Percentiles rank a stretch among this genome's conserved stretches.
Conservation (phyloP, 2,329 filamentous ascomycete genomes). For the Thelonectria rubi region DNA sequence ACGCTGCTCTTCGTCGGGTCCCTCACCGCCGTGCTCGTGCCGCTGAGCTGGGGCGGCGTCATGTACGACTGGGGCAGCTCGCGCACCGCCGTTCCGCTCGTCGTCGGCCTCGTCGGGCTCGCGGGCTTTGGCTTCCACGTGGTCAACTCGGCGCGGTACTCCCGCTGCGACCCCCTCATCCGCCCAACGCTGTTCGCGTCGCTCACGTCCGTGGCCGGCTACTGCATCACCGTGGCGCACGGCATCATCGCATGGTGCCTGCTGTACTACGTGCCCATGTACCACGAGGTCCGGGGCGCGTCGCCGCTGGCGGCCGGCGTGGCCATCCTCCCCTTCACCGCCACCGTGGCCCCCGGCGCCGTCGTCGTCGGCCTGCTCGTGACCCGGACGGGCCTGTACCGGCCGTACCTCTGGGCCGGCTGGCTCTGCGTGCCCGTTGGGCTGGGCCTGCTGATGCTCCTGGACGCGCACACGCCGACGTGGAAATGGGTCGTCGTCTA, state of each 20-base stretch:
- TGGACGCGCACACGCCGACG: constrained; percentile 59
- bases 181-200: constrained; percentile 39
- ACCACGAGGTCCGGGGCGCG: constrained; percentile 36
- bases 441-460: constrained; percentile 62
- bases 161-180: constrained; percentile 35
- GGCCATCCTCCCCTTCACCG: constrained; percentile 65
- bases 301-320: constrained; percentile 50
- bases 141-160: constrained; percentile 33
- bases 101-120: constrained; percentile 60
- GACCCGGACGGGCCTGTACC: constrained; percentile 65
- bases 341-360: constrained; percentile 70
- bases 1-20: constrained; percentile 67
- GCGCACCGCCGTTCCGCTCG: constrained; percentile 68
- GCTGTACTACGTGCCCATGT: constrained; percentile 36
- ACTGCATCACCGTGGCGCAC: constrained; percentile 36
- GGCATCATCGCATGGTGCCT: constrained; percentile 37
- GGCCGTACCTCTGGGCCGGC: constrained; percentile 68
- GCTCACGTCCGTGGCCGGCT: constrained; percentile 34
- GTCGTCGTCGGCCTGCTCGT: constrained; percentile 65
- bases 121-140: constrained; percentile 33
- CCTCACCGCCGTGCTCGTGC: constrained; percentile 54
- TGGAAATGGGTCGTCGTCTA: constrained; percentile 69
- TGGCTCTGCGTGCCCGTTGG: constrained; percentile 70
- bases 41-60: constrained; percentile 55
- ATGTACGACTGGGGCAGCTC: constrained; percentile 72